phyloP scores from a whole-genome alignment of 768 basidiomycete species.

The Suillus subluteus region DNA sequence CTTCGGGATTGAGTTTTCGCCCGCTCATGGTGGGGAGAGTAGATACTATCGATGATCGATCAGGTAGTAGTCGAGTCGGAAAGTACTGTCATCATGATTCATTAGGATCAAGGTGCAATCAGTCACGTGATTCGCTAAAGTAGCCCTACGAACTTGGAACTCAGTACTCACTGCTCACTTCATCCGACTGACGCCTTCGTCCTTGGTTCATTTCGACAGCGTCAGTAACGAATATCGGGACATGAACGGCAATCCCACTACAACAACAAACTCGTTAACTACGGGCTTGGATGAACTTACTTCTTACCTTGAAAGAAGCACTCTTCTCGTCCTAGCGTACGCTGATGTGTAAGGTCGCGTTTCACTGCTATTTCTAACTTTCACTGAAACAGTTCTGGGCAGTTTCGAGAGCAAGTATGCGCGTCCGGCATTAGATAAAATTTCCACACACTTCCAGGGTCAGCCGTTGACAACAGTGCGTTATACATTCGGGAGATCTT shows the following conservation, averaged over 20 bases:
- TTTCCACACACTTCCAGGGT: slow-evolving; percentile 24
- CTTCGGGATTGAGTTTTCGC: slow-evolving; percentile 57
- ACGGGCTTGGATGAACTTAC: slow-evolving; percentile 24
- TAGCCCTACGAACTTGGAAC: not conserved
- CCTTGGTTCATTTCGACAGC: not conserved
- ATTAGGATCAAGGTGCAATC: not conserved
- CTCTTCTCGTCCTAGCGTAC: slow-evolving; percentile 30
- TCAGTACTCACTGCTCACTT: not conserved
- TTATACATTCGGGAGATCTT: not conserved
- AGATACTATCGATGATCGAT: too few relatives aligned
- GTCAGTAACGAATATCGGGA: slow-evolving; percentile 6
- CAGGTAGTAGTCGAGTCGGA: too few relatives aligned
- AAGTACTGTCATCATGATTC: too few relatives aligned
- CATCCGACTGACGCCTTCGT: not conserved
- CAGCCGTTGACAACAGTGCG: slow-evolving; percentile 32
- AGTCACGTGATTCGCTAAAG: not conserved
- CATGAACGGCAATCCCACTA: slow-evolving; percentile 19
- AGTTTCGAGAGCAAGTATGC: slow-evolving; percentile 51
- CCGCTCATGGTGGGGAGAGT: slow-evolving; percentile 46
- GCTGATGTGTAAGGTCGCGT: slow-evolving; percentile 29
- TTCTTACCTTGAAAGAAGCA: slow-evolving; percentile 33
- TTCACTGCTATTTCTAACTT: not conserved
- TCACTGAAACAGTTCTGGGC: not conserved
- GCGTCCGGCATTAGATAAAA: slow-evolving; percentile 39
- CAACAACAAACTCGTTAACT: slow-evolving; percentile 4